Base-by-base conservation (phyloP, 371 early-diverging fungal species). In the Circinella minor region DNA sequence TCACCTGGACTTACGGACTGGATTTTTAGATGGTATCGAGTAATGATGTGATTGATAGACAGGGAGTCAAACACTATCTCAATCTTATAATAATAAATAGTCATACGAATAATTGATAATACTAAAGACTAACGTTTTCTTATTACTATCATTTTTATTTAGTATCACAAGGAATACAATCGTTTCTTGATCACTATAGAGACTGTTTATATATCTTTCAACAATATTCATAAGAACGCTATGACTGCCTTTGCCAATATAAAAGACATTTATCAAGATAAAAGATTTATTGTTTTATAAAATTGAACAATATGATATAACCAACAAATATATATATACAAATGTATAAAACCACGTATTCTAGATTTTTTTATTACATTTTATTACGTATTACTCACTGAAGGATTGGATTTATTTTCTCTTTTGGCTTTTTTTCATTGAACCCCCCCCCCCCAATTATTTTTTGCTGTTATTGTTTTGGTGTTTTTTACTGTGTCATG, bases 11-110 rank as follows among this genome's bases (percentile, higher is more conserved):
- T 48, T 90, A 87, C 74, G 84, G 91, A 2, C 72, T 95, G 94
- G 92, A 84, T 92, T 8, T 74, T 86, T 75, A 95, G 96, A 27
- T 91, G 92, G 85, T 94, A 91, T 82, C 86, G 89, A 74, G 94
- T 94, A 72, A 85, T 93, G 65, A 86, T 92, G 65, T 90, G 96
- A 71, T 67, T 74, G 73, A 83, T 85, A 79, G 69, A 73, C 62
- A 34, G 43, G 11, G 43, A 3, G 2, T 43, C 3, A 43, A 43
- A 43, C 43, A 3, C 43, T 43, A 43, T 11, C 43, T 11, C 11
- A 1, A 1, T n/a, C 15, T 51, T 14, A 34, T 55, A 34, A 34
- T 20, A 8, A n/a, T 10, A 9, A 6, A 3, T 3, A 48, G 34
- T 39, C 5, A 10, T 37, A 27, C 6, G 63, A 64, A 34, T 4